phyloP scores from a whole-genome alignment of 805 yeast species.

The Pichia insulana region DNA sequence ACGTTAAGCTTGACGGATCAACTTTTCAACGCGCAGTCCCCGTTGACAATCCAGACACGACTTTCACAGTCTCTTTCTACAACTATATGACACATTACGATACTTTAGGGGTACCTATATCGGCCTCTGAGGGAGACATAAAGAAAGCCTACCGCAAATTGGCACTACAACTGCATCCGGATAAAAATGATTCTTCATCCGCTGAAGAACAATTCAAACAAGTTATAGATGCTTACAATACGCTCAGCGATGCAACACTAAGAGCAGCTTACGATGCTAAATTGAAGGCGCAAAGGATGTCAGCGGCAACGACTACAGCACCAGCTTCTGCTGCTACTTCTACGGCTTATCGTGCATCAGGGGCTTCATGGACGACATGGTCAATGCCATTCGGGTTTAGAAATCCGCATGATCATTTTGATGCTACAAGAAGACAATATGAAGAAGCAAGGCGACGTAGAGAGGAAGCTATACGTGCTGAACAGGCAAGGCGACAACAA shows the following conservation, averaged over 20 bases:
- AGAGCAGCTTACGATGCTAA: conserved; percentile 44
- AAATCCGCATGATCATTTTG: too few relatives aligned
- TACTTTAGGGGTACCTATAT: conserved; percentile 42
- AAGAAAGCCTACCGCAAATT: conserved; percentile 73
- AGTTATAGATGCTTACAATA: conserved; percentile 83
- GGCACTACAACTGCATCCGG: conserved; percentile 73
- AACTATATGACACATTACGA: conserved; percentile 43
- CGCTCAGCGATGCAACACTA: conserved; percentile 54
- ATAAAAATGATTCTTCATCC: conserved; percentile 53
- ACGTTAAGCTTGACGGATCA: too few relatives aligned
- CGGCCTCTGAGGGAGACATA: conserved; percentile 50
- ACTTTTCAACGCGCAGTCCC: neutral
- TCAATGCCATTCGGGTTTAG: too few relatives aligned
- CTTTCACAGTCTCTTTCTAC: neutral
- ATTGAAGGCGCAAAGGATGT: too few relatives aligned
- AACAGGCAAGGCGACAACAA: conserved; percentile 1
- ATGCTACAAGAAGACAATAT: neutral
- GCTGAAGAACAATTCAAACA: conserved; percentile 81
- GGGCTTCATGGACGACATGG: too few relatives aligned
- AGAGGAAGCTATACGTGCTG: neutral
- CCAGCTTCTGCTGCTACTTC: neutral
- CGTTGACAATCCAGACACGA: too few relatives aligned
- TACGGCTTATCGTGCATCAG: too few relatives aligned
- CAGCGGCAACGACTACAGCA: too few relatives aligned
- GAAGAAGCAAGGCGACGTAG: neutral